phyloP scores from a whole-genome alignment of 2,329 filamentous ascomycete species.

The Exophiala sideris region DNA sequence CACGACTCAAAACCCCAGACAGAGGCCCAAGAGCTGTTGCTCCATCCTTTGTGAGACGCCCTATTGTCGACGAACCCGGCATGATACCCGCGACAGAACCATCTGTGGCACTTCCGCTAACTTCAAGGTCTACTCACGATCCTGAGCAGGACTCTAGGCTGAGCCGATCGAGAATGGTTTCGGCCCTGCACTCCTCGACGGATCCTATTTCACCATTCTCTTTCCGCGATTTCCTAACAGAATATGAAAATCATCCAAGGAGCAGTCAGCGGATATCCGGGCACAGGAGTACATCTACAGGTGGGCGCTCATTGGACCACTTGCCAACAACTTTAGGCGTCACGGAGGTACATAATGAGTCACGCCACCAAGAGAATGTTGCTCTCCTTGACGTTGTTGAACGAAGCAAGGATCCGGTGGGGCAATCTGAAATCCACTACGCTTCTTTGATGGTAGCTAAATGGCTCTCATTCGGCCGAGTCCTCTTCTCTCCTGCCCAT shows the following conservation, averaged over 20 bases:
- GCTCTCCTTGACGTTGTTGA: conserved; percentile 38
- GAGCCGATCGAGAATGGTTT: conserved; percentile 51
- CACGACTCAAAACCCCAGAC: conserved; percentile 2
- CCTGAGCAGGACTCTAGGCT: conserved; percentile 32
- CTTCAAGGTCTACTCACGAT: conserved; percentile 8
- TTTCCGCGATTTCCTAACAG: conserved; percentile 52
- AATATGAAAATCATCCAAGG: conserved; percentile 42
- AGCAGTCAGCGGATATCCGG: conserved; percentile 27
- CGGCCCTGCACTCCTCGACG: conserved; percentile 49
- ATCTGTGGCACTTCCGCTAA: conserved; percentile 7
- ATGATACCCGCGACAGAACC: conserved; percentile 24
- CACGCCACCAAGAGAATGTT: conserved; percentile 26
- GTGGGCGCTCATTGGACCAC: conserved; percentile 19
- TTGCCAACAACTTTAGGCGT: conserved; percentile 34
- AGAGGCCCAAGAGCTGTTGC: conserved; percentile 16
- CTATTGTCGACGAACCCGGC: too few relatives aligned
- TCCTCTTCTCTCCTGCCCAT: conserved; percentile 50
- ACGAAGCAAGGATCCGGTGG: conserved; percentile 40
- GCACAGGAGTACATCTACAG: conserved; percentile 26
- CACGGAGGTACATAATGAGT: conserved; percentile 32
- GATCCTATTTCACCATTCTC: conserved; percentile 52
- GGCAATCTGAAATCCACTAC: conserved; percentile 46
- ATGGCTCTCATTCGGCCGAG: conserved; percentile 50
- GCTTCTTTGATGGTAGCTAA: conserved; percentile 51
- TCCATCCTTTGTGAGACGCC: too few relatives aligned